phyloP scores from a whole-genome alignment of 192 early-diverging fungal genomes.

The Rhizophagus sp. region DNA sequence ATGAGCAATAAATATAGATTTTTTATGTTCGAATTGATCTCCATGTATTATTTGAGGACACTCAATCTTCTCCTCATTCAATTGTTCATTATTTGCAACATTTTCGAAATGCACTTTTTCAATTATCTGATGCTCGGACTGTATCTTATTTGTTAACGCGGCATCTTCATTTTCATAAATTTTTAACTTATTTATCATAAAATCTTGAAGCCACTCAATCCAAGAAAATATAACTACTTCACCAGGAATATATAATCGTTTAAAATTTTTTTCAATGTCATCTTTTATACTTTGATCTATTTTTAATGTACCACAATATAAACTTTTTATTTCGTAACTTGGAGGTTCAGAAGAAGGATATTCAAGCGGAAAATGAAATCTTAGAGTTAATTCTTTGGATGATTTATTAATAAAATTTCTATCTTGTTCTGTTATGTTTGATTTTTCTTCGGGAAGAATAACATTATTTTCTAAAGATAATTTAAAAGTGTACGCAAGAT shows the following conservation, averaged over 20 bases:
- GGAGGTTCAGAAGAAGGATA: constrained; percentile 51
- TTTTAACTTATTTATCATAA: constrained; percentile 40
- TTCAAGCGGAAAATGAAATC: constrained; percentile 47
- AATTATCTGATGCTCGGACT: not conserved
- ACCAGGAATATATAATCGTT: constrained; percentile 54
- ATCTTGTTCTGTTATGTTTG: not conserved
- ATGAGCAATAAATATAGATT: constrained; percentile 86
- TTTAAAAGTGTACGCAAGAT: constrained; percentile 32
- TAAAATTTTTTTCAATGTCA: constrained; percentile 51
- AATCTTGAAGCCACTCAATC: constrained; percentile 58
- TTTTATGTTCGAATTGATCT: constrained; percentile 69
- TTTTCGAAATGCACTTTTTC: not conserved
- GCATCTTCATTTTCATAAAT: constrained; percentile 13
- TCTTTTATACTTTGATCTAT: constrained; percentile 41
- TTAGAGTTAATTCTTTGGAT: constrained; percentile 6
- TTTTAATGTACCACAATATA: constrained; percentile 54
- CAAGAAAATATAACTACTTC: constrained; percentile 72
- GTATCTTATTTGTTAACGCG: not conserved
- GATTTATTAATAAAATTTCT: not conserved
- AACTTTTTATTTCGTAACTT: constrained; percentile 51
- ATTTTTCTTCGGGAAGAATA: constrained; percentile 16
- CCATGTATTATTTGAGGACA: constrained; percentile 32
- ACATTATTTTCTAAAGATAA: constrained; percentile 42
- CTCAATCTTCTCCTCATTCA: not conserved
- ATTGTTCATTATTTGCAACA: not conserved